Conservation (phyloP, 306 rosid species). For the Medicago truncatula region MtrunA17r5.0-ANR NC_053046.1:3224501-3225000, state of each 20-base stretch:
- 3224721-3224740: slow-evolving; percentile 49
- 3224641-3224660: slow-evolving; percentile 80
- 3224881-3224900: slow-evolving; percentile 59
- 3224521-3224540: slow-evolving; percentile 23
- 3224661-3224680: slow-evolving; percentile 60
- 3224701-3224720: slow-evolving; percentile 79
- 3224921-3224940: slow-evolving; percentile 54
- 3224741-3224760: slow-evolving; percentile 83
- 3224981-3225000: slow-evolving; percentile 60
- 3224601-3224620: slow-evolving; percentile 51
- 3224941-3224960: slow-evolving; percentile 51
- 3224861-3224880: slow-evolving; percentile 59
- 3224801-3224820: slow-evolving; percentile 63
- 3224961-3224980: slow-evolving; percentile 56
- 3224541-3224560: slow-evolving; percentile 70
- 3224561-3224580: slow-evolving; percentile 69
- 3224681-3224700: slow-evolving; percentile 28
- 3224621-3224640: slow-evolving; percentile 59
- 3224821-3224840: slow-evolving; percentile 72
- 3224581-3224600: slow-evolving; percentile 70
- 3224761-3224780: slow-evolving; percentile 60
- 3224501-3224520: slow-evolving; percentile 48
- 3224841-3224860: slow-evolving; percentile 64
- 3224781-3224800: slow-evolving; percentile 60
- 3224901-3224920: slow-evolving; percentile 72